A percentile compares a stretch with the other conserved stretches of the same genome.
phyloP scores from a whole-genome alignment of 148 eudicot species.

The Vaccinium corymbosum region DNA sequence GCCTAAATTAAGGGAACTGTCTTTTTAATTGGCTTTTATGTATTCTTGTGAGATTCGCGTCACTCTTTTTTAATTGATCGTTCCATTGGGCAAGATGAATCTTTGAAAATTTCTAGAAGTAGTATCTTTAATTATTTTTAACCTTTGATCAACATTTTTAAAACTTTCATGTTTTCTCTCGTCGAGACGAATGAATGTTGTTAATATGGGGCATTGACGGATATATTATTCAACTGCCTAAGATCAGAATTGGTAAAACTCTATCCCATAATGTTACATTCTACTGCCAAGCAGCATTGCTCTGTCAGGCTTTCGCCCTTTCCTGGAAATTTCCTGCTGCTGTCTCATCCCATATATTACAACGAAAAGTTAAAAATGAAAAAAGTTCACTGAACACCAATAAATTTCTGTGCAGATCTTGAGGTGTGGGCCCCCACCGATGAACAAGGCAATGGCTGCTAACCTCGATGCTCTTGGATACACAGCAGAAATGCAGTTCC shows the following conservation, averaged over 20 bases:
- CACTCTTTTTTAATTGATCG: neutral
- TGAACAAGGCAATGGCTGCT: slow-evolving; percentile 91
- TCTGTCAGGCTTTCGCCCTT: neutral
- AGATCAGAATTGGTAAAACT: neutral
- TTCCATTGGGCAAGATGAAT: neutral
- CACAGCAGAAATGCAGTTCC: slow-evolving; percentile 67
- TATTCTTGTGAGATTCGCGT: too few species aligned
- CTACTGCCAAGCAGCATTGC: neutral
- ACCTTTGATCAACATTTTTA: neutral
- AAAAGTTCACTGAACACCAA: neutral
- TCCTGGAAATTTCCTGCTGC: neutral
- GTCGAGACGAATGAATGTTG: neutral
- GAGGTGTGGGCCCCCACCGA: slow-evolving; percentile 82
- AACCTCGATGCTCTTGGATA: slow-evolving; percentile 70
- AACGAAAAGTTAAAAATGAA: neutral
- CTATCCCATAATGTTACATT: neutral
- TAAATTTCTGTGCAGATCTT: slow-evolving; percentile 41
- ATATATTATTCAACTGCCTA: neutral
- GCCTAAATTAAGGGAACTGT: too few species aligned
- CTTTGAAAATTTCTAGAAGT: neutral
- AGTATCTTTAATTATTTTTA: too few species aligned
- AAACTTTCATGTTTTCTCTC: neutral
- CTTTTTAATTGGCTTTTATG: too few species aligned
- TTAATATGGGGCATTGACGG: neutral
- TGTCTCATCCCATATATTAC: too few species aligned